Base-by-base conservation (phyloP, 2,329 filamentous ascomycete genomes). In the Didymosphaeria variabile region DNA sequence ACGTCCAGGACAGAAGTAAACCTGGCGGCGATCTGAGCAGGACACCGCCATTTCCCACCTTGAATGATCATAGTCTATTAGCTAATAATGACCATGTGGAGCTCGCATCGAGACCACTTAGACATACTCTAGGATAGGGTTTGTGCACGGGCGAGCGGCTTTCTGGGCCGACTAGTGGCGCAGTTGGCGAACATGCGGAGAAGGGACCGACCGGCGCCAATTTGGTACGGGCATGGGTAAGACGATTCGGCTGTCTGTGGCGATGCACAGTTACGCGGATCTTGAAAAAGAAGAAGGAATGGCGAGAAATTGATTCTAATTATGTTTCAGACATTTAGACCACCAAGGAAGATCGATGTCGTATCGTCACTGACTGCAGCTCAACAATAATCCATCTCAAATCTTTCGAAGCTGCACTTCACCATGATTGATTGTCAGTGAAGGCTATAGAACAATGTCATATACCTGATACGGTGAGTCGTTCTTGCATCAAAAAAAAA, bases 1-100 rank as follows among this genome's bases (percentile, higher is more conserved):
- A 31, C 21, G 45, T 47, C 10, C 29, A 47, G 23, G 12, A 44
- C 19, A 31, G 21, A 21, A 47, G 26, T 15, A 9, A 46, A 47
- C 23, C 45, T 47, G 45, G 23, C 9, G 12, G 21, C 45, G 9
- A 47, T 31, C 45, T 9, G 45, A 47, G 45, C 45, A 29, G 21
- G 45, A 47, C 23, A 47, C 45, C 45, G 45, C 21, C 21, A 47
- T 47, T 47, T 29, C 19, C 4, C 45, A 47, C 21, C 21, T 47
- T 31, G 21, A 29, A 2, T 21, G 17, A 6, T 47, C 45, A 47
- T 29, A 17, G 23, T 17, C 3, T 40, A 17, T 17, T 47, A 47
- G 23, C 4, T 21, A 17, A 7, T 21, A 17, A 9, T 29, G 26
- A 47, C 5, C 12, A 47, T 47, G 45, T 47, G 45, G 45, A 29